A percentile compares a stretch with the other conserved stretches of the same genome.
phyloP scores from a whole-genome alignment of 352 stramenopile species.

The Phytopythium cucurbitacearum region DNA sequence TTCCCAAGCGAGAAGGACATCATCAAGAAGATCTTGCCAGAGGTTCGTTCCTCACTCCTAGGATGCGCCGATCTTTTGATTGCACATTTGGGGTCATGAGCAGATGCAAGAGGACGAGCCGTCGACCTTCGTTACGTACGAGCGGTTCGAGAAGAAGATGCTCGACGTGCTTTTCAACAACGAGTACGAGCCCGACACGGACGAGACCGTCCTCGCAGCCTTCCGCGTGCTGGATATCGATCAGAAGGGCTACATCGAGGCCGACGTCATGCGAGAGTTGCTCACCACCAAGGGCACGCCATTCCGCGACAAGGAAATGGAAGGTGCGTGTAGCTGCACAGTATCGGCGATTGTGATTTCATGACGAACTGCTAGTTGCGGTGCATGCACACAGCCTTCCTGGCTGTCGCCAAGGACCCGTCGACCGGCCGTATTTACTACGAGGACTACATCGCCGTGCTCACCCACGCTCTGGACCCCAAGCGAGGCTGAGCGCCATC shows the following conservation, averaged over 20 bases:
- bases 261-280: constrained; percentile 84
- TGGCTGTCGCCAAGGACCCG: constrained; percentile 76
- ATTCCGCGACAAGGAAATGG: constrained; percentile 90
- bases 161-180: constrained; percentile 88
- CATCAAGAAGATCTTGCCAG: constrained; percentile 89
- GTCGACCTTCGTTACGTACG: constrained; percentile 86
- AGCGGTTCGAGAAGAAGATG: constrained; percentile 93
- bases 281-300: constrained; percentile 87
- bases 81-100: neutral
- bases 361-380: neutral
- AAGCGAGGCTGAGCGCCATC: constrained; percentile 22
- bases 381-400: constrained; percentile 47
- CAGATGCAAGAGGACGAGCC: constrained; percentile 89
- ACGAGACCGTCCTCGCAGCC: constrained; percentile 84
- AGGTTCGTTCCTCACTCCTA: constrained; percentile 25
- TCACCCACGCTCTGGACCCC: constrained; percentile 50
- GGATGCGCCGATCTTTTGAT: neutral
- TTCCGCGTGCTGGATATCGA: constrained; percentile 71
- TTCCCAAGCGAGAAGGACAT: constrained; percentile 90
- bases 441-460: constrained; percentile 88
- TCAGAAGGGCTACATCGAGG: constrained; percentile 88
- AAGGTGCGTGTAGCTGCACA: constrained; percentile 30
- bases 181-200: constrained; percentile 85
- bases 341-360: neutral
- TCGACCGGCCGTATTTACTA: constrained; percentile 90